These are phyloP conservation scores for Saccharomycopsis crataegensis DNA, from an alignment of 1,139 yeast species.

Conservation along the genomic window DNA sequence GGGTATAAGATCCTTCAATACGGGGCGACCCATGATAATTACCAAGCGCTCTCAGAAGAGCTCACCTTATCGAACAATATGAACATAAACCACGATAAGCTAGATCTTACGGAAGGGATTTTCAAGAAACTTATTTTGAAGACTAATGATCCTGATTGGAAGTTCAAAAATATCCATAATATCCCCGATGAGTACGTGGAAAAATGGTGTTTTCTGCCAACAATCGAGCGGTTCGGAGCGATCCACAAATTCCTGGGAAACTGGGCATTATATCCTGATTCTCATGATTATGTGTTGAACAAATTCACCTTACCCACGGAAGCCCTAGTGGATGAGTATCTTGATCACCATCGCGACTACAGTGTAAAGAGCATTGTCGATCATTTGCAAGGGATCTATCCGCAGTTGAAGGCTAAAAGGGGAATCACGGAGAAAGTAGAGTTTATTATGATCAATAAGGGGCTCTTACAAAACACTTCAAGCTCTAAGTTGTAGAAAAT, in stretches of 20 bases:
- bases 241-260: conserved; percentile 9
- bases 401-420: conserved; percentile 7
- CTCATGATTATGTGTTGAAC: conserved; percentile 8
- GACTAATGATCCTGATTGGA: conserved; percentile 54
- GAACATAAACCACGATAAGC: conserved; percentile 50
- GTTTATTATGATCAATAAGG: background rate
- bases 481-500: too few relatives aligned
- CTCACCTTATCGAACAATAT: conserved; percentile 71
- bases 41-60: conserved; percentile 66
- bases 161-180: conserved; percentile 30
- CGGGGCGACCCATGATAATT: conserved; percentile 53
- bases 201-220: background rate
- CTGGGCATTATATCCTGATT: conserved; percentile 8
- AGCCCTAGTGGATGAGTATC: background rate
- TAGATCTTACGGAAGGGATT: conserved; percentile 72
- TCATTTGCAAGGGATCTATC: background rate
- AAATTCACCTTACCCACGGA: conserved; percentile 9
- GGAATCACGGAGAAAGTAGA: conserved; percentile 7
- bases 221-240: conserved; percentile 10
- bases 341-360: background rate
- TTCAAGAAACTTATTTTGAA: conserved; percentile 60
- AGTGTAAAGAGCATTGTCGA: background rate
- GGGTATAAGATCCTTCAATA: conserved; percentile 61
- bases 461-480: too few relatives aligned
- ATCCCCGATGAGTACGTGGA: conserved; percentile 14